phyloP scores from a whole-genome alignment of 768 basidiomycete species.

The Postia placenta region DNA sequence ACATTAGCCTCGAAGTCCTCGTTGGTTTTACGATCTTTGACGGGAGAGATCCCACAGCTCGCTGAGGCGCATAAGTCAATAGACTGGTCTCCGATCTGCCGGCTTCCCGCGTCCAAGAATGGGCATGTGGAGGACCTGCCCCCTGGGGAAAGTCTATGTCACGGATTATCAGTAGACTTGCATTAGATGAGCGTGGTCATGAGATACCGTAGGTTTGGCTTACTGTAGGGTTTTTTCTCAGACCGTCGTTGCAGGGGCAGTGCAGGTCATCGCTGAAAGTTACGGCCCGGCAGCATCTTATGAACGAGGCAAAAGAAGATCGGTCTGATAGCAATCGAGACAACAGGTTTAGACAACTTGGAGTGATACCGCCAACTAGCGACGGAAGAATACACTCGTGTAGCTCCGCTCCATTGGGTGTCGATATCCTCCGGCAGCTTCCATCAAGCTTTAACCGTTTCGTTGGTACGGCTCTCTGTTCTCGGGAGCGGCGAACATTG shows the following conservation, averaged over 20 bases:
- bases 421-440: slow-evolving; percentile 13
- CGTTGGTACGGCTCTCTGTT: slow-evolving; percentile 6
- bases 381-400: neutral
- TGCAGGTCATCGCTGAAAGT: neutral
- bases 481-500: slow-evolving; percentile 5
- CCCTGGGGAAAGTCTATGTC: neutral
- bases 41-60: too few species aligned
- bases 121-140: neutral
- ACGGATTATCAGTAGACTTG: neutral
- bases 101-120: neutral
- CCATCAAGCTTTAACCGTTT: slow-evolving; percentile 25
- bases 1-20: too few species aligned
- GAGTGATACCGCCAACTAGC: slow-evolving; percentile 1
- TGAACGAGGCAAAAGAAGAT: neutral
- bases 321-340: slow-evolving; percentile 1
- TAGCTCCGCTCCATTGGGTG: slow-evolving; percentile 1
- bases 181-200: neutral
- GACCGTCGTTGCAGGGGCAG: neutral
- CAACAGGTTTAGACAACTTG: neutral
- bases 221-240: neutral
- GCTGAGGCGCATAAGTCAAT: neutral
- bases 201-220: neutral
- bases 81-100: neutral
- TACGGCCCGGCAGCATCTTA: neutral
- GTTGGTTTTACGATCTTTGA: too few species aligned